Evolutionary conservation across 2,329 filamentous ascomycete species (phyloP).

Genomic region (Nigrospora sphaerica): DNA sequence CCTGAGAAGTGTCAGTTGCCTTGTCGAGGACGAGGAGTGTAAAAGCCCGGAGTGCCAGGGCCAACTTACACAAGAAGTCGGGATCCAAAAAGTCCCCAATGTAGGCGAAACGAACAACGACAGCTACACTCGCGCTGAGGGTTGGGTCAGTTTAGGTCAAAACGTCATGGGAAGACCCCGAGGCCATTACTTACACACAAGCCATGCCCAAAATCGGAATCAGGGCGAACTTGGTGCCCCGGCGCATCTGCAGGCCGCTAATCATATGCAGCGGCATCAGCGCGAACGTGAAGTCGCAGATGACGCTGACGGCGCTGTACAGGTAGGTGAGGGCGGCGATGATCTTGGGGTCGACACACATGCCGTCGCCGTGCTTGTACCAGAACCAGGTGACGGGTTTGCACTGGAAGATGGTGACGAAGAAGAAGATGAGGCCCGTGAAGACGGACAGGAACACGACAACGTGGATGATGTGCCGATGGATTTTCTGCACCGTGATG

Average conservation of each 20-base stretch:
- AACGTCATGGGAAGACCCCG: background rate
- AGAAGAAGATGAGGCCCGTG: constrained; percentile 11
- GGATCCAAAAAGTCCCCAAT: constrained; percentile 8
- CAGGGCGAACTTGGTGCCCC: constrained; percentile 35
- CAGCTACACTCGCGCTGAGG: constrained; percentile 11
- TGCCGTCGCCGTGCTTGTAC: constrained; percentile 9
- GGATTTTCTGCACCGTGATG: constrained; percentile 7
- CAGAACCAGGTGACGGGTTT: constrained; percentile 12
- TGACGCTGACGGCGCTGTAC: constrained; percentile 30
- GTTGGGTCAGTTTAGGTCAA: background rate
- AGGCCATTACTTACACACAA: constrained; percentile 20
- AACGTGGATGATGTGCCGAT: constrained; percentile 10
- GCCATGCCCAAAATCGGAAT: constrained; percentile 42
- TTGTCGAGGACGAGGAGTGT: too few relatives aligned
- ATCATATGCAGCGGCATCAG: constrained; percentile 39
- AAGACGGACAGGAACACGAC: constrained; percentile 7
- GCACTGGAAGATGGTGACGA: constrained; percentile 12
- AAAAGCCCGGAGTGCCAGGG: background rate
- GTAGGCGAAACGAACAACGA: constrained; percentile 12
- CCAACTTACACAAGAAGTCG: constrained; percentile 11
- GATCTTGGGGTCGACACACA: constrained; percentile 20
- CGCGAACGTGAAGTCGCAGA: constrained; percentile 32
- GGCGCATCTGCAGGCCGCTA: constrained; percentile 38
- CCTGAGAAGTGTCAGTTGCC: background rate
- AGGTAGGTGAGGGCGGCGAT: constrained; percentile 37